phyloP scores from a whole-genome alignment of 2,329 filamentous ascomycete species.

The Arthrobotrys sinensis region DNA sequence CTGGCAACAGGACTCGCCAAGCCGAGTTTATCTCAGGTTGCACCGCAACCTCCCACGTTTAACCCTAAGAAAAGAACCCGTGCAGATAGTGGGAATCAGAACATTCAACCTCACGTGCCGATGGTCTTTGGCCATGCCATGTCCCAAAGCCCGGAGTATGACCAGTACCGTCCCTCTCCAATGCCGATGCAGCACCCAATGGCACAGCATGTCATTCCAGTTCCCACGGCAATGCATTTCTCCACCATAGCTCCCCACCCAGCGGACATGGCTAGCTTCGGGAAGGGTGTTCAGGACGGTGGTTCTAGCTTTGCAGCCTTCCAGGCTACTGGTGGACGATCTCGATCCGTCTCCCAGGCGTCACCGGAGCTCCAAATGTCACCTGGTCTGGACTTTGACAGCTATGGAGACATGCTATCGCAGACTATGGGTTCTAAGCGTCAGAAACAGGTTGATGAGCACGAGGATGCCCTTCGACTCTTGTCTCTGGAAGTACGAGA shows the following conservation, averaged over 20 bases:
- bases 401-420: slow-evolving; percentile 54
- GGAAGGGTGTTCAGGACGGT: slow-evolving; percentile 48
- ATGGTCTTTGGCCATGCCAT: slow-evolving; percentile 48
- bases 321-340: slow-evolving; percentile 49
- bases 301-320: slow-evolving; percentile 55
- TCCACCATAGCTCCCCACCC: slow-evolving; percentile 49
- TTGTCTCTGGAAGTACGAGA: slow-evolving; percentile 63
- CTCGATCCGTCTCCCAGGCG: slow-evolving; percentile 52
- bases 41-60: slow-evolving; percentile 44
- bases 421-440: slow-evolving; percentile 52
- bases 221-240: slow-evolving; percentile 57
- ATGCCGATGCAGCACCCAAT: slow-evolving; percentile 54
- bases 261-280: slow-evolving; percentile 57
- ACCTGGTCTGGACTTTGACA: slow-evolving; percentile 47
- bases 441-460: slow-evolving; percentile 63
- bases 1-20: slow-evolving; percentile 37
- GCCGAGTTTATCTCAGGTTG: slow-evolving; percentile 40
- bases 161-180: slow-evolving; percentile 51
- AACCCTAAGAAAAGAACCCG: slow-evolving; percentile 47
- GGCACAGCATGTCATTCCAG: slow-evolving; percentile 41
- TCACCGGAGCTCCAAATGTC: slow-evolving; percentile 58
- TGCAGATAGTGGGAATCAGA: slow-evolving; percentile 38
- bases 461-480: slow-evolving; percentile 64
- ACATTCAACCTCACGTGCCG: slow-evolving; percentile 45
- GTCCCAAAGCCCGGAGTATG: slow-evolving; percentile 58